Base-by-base conservation (phyloP, 768 basidiomycete species). In the Rickenella mellea region DNA sequence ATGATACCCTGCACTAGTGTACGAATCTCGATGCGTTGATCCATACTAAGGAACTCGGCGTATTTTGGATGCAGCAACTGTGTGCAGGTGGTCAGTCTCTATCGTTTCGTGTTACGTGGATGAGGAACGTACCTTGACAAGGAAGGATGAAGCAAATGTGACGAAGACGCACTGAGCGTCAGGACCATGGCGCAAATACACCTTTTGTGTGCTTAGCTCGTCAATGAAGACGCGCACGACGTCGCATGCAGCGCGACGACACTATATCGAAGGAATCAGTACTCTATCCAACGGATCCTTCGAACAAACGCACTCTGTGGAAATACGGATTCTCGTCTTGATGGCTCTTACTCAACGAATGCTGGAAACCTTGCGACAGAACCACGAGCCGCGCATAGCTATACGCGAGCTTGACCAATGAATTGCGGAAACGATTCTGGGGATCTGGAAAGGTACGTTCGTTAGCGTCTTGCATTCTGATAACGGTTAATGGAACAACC, bases 21-120 rank as follows among this genome's bases (percentile, higher is more conserved):
- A 17, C 75, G 73, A 43, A 89, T 83, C 46, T 80, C 75, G 14
- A 64, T 52, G 19, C 83, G 77, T 43, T 73, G 70, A 37, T 81
- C 74, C 5, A 53, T 57, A 6, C 74, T 66, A 24, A 89, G 67
- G 54, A 79, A 77, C 8, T 67, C 59, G 0, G 76, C 64, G 50
- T 82, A 88, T 53, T 77, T 82, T 4, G 83, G 85, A 61, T 84
- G 83, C 10, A 90, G 67, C n/a, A 89, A 70, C 80, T 82, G 47
- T 11, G n/a, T 21, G 28, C 4, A 19, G n/a, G 12, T 21, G 21
- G 36, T 39, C 26, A 46, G 36, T 29, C 21, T 29, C 21, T 31
- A 7, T 14, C 35, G n/a, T n/a, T 30, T 19, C 4, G n/a, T 29
- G 12, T 15, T 41, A 20, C 11, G 24, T 7, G 6, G 35, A 39